Base-by-base conservation (phyloP, 371 early-diverging fungal species). In the Mucor mucedo region DNA sequence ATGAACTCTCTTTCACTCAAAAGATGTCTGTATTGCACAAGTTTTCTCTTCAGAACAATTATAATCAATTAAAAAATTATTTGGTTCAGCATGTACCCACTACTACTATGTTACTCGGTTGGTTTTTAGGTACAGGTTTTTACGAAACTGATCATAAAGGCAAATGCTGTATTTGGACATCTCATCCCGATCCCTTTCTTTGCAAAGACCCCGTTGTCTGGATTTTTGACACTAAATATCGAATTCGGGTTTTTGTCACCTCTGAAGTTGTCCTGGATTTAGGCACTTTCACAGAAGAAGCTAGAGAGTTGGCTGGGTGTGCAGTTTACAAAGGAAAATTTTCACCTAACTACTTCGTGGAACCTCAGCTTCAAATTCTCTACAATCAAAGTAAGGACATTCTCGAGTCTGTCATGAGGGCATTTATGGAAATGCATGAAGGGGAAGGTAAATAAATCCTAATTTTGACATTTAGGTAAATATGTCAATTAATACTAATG, bases 121-220 rank as follows among this genome's bases (percentile, higher is more conserved):
- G 40, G 41, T 29, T 64, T 3, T 14, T 53, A n/a, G 30, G 35
- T 21, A 35, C 38, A 8, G 52, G 52, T 14, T 27, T 16, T 2
- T 58, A 35, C 13, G 58, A 64, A 4, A 29, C 35, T 4, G 39
- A 44, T 27, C 27, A 57, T 5, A 28, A 27, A 2, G 55, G 27
- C 0, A n/a, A 54, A 30, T 40, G 39, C 27, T 16, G 45, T 4
- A 50, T 66, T 38, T 66, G 56, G 55, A 38, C 55, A 14, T 41
- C 50, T n/a, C 55, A 66, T 49, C 2, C 33, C 1, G 44, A 66
- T 27, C 66, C 66, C 0, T 60, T 66, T 8, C 33, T 60, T 21
- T 54, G 60, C 1, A 5, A 11, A 3, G 60, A 60, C 13, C 39
- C 49, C 49, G 60, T 60, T 3, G 50, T 66, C 9, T 66, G 66